A percentile compares a stretch with the other conserved stretches of the same genome.
phyloP scores from a whole-genome alignment of 225 moss, liverwort and hornwort genomes.

The Antitrichia curtipendula region DNA sequence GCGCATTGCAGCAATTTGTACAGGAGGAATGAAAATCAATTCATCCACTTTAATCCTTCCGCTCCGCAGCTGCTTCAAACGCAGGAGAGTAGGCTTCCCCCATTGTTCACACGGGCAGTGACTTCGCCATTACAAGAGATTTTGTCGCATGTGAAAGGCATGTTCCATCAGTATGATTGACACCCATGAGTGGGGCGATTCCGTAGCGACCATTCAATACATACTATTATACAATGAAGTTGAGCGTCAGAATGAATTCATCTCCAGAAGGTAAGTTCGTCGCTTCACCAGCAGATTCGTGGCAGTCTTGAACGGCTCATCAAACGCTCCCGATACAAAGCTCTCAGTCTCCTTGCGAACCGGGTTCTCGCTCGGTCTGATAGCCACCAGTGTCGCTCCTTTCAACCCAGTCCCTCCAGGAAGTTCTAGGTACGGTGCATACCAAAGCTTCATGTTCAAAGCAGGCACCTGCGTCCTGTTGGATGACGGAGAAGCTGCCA shows the following conservation, averaged over 20 bases:
- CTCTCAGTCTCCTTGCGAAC: conserved; percentile 51
- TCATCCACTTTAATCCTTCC: conserved; percentile 1
- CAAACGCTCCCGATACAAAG: conserved; percentile 59
- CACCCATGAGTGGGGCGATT: not conserved
- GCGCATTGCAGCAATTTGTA: conserved; percentile 26
- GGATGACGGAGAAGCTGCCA: conserved; percentile 57
- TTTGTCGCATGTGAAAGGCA: not conserved
- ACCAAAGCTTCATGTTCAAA: conserved; percentile 83
- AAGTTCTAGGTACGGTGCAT: conserved; percentile 65
- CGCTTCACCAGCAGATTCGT: conserved; percentile 58
- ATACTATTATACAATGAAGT: conserved; percentile 14
- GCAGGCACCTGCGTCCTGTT: conserved; percentile 80
- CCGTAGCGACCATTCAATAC: conserved; percentile 2
- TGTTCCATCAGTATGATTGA: not conserved
- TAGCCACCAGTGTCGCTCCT: conserved; percentile 75
- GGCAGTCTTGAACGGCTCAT: conserved; percentile 71
- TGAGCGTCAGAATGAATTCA: conserved; percentile 65
- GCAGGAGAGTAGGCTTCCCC: not conserved
- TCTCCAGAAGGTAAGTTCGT: conserved; percentile 74
- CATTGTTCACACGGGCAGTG: not conserved
- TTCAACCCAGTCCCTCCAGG: conserved; percentile 71
- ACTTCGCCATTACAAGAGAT: not conserved
- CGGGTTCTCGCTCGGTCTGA: conserved; percentile 66
- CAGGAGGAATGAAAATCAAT: not conserved
- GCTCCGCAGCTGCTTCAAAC: conserved; percentile 15